Evolutionary conservation across 768 basidiomycete genomes (phyloP).

Genomic region (Bullera alba): DNA sequence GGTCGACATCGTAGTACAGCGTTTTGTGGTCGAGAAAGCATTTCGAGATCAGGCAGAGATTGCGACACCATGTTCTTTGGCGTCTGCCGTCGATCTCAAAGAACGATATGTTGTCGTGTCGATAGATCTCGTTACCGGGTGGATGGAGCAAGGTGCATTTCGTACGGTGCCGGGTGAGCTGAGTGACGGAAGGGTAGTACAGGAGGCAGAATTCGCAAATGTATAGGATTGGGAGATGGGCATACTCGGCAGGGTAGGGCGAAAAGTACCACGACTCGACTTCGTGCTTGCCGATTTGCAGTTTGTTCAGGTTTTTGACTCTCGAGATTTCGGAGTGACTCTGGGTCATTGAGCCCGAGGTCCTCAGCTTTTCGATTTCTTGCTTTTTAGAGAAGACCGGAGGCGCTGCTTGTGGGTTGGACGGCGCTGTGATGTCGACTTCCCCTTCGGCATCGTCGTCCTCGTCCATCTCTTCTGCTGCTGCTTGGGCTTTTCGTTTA

Average conservation of each 20-base stretch:
- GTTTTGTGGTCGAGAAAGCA: constrained; percentile 99
- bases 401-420: constrained; percentile 51
- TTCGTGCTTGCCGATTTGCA: constrained; percentile 93
- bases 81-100: constrained; percentile 97
- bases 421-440: constrained; percentile 50
- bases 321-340: constrained; percentile 94
- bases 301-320: constrained; percentile 93
- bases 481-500: constrained; percentile 29
- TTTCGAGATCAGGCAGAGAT: constrained; percentile 91
- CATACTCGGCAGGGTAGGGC: constrained; percentile 97
- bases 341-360: constrained; percentile 98
- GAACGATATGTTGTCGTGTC: constrained; percentile 92
- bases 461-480: constrained; percentile 50
- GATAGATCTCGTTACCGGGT: constrained; percentile 98
- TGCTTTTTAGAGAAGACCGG: constrained; percentile 87
- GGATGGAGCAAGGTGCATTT: constrained; percentile 89
- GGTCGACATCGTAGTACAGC: constrained; percentile 98
- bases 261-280: constrained; percentile 99
- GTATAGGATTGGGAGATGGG: constrained; percentile 88
- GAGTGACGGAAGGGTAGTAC: constrained; percentile 83
- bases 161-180: constrained; percentile 82
- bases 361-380: constrained; percentile 96
- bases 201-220: constrained; percentile 98
- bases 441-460: constrained; percentile 51
- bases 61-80: constrained; percentile 92